These are phyloP conservation scores for Penicillium aurantiogriseum DNA, from an alignment of 2,329 filamentous ascomycete species.

Conservation along the genomic window DNA sequence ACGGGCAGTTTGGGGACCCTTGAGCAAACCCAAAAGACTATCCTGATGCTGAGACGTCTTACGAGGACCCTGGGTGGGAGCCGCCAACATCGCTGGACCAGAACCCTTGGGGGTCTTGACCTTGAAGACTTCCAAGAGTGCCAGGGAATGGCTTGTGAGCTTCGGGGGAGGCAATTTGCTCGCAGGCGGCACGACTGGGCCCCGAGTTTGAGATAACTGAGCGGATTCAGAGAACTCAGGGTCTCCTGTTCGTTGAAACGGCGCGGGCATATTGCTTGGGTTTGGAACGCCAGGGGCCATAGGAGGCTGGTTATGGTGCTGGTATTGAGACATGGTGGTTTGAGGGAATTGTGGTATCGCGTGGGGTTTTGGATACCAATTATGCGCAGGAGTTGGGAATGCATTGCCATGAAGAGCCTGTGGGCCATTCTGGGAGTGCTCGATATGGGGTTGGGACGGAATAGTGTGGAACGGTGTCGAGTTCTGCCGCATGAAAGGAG, in stretches of 20 bases:
- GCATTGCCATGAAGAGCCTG: slow-evolving; percentile 11
- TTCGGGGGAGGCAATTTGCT: slow-evolving; percentile 58
- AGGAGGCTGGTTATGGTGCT: slow-evolving; percentile 19
- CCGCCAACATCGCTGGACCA: slow-evolving; percentile 19
- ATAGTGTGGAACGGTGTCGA: slow-evolving; percentile 18
- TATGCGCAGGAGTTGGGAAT: slow-evolving; percentile 15
- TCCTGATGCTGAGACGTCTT: slow-evolving; percentile 40
- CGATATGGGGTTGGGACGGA: slow-evolving; percentile 10
- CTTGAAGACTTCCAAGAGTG: slow-evolving; percentile 60
- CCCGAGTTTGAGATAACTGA: slow-evolving; percentile 36
- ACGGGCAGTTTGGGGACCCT: slow-evolving; percentile 22
- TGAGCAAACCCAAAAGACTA: slow-evolving; percentile 36
- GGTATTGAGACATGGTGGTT: slow-evolving; percentile 15
- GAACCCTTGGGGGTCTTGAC: slow-evolving; percentile 28
- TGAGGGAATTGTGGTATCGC: slow-evolving; percentile 26
- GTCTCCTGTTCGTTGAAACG: slow-evolving; percentile 50
- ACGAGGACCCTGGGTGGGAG: slow-evolving; percentile 16
- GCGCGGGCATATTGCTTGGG: slow-evolving; percentile 35
- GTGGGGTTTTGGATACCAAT: slow-evolving; percentile 21
- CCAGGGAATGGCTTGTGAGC: slow-evolving; percentile 57
- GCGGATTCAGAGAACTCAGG: slow-evolving; percentile 44
- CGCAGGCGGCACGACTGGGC: slow-evolving; percentile 54
- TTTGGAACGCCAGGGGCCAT: slow-evolving; percentile 12
- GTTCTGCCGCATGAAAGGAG: slow-evolving; percentile 30
- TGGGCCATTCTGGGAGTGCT: slow-evolving; percentile 7